Conservation (phyloP, 805 yeast genomes). For the Kuraishia ogatae region DNA sequence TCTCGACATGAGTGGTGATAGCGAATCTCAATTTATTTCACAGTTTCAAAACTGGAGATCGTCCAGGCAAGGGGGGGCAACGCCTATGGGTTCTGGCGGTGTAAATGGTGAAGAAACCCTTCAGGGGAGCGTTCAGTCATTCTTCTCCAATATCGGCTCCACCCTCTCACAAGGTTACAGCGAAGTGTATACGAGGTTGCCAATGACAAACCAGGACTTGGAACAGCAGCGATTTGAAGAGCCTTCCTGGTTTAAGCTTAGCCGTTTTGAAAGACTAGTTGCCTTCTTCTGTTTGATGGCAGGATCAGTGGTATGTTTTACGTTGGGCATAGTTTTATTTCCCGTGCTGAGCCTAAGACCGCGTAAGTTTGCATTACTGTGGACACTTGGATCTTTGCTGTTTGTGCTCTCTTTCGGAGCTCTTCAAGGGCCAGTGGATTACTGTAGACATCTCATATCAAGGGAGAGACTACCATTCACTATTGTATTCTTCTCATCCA, state of each 20-base stretch:
- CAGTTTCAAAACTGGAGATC: conserved; percentile 7
- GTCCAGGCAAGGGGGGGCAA: neutral
- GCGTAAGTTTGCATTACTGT: conserved; percentile 78
- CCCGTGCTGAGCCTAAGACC: conserved; percentile 89
- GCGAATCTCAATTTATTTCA: conserved; percentile 7
- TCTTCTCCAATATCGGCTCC: conserved; percentile 14
- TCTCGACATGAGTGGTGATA: conserved; percentile 2
- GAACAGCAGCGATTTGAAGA: conserved; percentile 37
- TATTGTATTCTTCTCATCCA: conserved; percentile 69
- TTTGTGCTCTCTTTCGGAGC: conserved; percentile 87
- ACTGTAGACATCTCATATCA: conserved; percentile 64
- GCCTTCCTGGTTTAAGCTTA: conserved; percentile 68
- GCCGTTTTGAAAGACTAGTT: conserved; percentile 72
- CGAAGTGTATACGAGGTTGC: conserved; percentile 57
- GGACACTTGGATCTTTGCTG: conserved; percentile 87
- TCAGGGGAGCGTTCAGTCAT: conserved; percentile 11
- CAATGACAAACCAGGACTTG: conserved; percentile 47
- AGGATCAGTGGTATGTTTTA: conserved; percentile 76
- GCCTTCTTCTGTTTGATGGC: conserved; percentile 71
- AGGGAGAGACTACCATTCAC: conserved; percentile 76
- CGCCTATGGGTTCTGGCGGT: neutral
- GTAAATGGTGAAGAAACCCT: conserved; percentile 6
- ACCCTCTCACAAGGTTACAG: conserved; percentile 25
- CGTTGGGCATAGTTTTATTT: conserved; percentile 71
- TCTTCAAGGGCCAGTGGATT: conserved; percentile 86